These are phyloP conservation scores for Solanum gandarillasii DNA, from an alignment of 257 asterid species.

Conservation along the genomic window DNA sequence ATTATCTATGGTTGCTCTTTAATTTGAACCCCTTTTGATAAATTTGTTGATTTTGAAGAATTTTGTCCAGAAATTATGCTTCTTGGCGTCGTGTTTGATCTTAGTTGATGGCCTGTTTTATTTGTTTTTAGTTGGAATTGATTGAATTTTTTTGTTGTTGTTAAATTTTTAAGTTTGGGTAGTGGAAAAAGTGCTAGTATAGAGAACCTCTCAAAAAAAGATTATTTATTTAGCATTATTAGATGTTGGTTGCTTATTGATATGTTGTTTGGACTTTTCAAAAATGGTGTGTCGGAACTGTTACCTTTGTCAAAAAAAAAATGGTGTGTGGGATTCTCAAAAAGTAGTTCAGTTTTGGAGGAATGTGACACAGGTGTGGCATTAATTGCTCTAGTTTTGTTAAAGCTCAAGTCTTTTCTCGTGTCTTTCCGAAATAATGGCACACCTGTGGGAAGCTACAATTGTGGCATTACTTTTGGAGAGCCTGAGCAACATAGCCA, in stretches of 20 bases:
- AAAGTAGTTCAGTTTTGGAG: neutral
- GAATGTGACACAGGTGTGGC: neutral
- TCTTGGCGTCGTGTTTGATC: neutral
- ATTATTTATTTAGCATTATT: neutral
- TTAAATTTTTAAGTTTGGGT: neutral
- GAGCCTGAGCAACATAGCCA: neutral
- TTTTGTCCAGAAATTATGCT: neutral
- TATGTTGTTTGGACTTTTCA: neutral
- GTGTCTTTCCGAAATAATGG: neutral
- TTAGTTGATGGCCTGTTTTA: neutral
- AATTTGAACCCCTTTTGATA: neutral
- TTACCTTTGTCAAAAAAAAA: no score
- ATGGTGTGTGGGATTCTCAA: neutral
- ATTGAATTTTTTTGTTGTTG: neutral
- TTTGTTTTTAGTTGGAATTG: neutral
- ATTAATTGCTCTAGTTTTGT: neutral
- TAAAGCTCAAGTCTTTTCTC: neutral
- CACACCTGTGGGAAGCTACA: neutral
- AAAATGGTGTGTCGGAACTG: neutral
- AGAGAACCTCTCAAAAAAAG: neutral
- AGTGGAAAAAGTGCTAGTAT: neutral
- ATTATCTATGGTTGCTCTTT: neutral
- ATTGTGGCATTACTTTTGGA: accelerated
- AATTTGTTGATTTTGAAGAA: neutral
- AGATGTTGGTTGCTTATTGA: neutral